phyloP scores from a whole-genome alignment of 148 eudicot species.

The Rhododendron simsii region DNA sequence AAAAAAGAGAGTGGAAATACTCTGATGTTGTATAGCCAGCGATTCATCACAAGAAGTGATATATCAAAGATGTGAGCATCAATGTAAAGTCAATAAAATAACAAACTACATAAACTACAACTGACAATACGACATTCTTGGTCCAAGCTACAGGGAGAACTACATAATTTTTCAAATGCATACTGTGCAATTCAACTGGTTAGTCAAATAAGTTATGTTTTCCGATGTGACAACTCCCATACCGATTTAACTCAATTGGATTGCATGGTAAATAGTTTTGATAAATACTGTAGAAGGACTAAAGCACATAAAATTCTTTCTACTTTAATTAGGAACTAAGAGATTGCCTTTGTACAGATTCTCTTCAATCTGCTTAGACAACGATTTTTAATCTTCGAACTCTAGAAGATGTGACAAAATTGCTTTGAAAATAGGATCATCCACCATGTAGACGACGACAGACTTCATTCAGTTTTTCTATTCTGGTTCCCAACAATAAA shows the following conservation, averaged over 20 bases:
- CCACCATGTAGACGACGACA: neutral
- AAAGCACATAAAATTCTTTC: neutral
- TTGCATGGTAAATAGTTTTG: neutral
- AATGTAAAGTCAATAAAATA: neutral
- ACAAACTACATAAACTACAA: neutral
- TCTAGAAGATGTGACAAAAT: neutral
- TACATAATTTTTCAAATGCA: neutral
- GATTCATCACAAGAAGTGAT: neutral
- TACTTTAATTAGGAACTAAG: neutral
- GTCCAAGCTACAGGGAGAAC: neutral
- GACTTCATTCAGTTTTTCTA: neutral
- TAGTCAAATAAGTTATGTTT: neutral
- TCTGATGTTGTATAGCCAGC: neutral
- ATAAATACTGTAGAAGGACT: neutral
- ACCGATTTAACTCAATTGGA: neutral
- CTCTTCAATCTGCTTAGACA: neutral
- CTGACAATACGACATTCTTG: neutral
- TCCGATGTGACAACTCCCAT: neutral
- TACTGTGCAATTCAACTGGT: neutral
- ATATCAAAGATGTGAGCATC: neutral
- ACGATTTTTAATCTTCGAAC: neutral
- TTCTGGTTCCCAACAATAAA: neutral
- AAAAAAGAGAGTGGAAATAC: neutral
- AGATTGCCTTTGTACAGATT: too few relatives aligned
- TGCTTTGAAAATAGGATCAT: neutral